phyloP scores from a whole-genome alignment of 2,329 filamentous ascomycete species.

The Trichoderma atroviride region DNA sequence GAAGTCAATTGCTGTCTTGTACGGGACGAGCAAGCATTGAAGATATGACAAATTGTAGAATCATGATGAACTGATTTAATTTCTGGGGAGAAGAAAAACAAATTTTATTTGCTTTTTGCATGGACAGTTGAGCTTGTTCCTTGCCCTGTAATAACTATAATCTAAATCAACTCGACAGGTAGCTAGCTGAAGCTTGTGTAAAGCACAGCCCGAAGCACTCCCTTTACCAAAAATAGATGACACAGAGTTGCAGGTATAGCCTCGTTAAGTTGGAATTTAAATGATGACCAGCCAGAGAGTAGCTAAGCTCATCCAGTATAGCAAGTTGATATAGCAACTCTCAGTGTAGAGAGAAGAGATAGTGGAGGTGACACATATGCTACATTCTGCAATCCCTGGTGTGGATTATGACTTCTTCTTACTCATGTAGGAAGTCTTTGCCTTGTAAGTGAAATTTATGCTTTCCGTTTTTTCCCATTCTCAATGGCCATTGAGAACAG shows the following conservation, averaged over 20 bases:
- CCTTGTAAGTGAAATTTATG: not conserved
- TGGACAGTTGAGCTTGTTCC: not conserved
- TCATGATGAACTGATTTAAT: not conserved
- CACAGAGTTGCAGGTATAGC: constrained; percentile 5
- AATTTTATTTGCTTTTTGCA: not conserved
- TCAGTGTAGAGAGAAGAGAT: not conserved
- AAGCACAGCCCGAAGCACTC: not conserved
- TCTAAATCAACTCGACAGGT: not conserved
- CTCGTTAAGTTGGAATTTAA: constrained; percentile 5
- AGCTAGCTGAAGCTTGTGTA: not conserved
- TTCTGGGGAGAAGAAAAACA: not conserved
- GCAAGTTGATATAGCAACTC: not conserved
- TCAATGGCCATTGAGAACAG: not conserved
- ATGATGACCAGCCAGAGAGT: not conserved
- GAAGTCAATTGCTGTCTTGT: not conserved
- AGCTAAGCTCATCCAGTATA: not conserved
- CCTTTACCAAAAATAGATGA: not conserved
- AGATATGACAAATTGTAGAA: not conserved
- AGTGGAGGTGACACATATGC: not conserved
- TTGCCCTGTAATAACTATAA: constrained; percentile 4
- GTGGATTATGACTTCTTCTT: not conserved
- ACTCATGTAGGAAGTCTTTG: not conserved
- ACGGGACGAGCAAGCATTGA: not conserved
- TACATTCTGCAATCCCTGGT: not conserved
- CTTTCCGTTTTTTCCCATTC: constrained; percentile 17